Base-by-base conservation (phyloP, 169 alveolate species). In the Babesia ovis region DNA sequence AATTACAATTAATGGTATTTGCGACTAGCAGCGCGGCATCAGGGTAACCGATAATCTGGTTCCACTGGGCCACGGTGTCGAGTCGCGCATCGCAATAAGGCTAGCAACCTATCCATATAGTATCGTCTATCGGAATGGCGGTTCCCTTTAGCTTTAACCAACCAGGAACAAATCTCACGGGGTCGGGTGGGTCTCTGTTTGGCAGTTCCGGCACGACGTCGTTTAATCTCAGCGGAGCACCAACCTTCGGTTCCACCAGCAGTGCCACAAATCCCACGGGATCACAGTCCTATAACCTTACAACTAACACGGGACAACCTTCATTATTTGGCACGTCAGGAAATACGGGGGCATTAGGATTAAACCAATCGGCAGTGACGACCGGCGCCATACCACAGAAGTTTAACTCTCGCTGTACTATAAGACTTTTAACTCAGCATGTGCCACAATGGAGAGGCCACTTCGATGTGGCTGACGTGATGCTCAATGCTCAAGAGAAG, bases 381-480 rank as follows among this genome's bases (percentile, higher is more conserved):
- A 48, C 27, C 51, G 18, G 27, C 59, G 32, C 48, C 23, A n/a
- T 25, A 16, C 74, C 74, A 45, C 37, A 50, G 50, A 64, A 14
- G 29, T 46, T 72, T 20, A 62, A 81, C 45, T 60, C 79, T 1
- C 42, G 79, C 16, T 59, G 56, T 22, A 60, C 89, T 31, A 74
- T 81, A 18, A 55, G 81, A 2, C 85, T 61, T 11, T 42, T 81
- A 22, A 81, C 84, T 1, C 71, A 55, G 22, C 50, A 71, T 45
- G 57, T 81, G 1, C 84, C 89, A 25, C 73, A 70, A 41, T 81
- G 89, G 89, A 23, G 59, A 14, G 89, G 89, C 2, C 89, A 81
- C 20, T 81, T 81, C 51, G 89, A 81, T 57, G 59, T 70, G 34
- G 85, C 85, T 29, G 89, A 81, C 20, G 45, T 59, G 6, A 39